Base-by-base conservation (phyloP, 805 yeast genomes). In the Millerozyma miso region DNA sequence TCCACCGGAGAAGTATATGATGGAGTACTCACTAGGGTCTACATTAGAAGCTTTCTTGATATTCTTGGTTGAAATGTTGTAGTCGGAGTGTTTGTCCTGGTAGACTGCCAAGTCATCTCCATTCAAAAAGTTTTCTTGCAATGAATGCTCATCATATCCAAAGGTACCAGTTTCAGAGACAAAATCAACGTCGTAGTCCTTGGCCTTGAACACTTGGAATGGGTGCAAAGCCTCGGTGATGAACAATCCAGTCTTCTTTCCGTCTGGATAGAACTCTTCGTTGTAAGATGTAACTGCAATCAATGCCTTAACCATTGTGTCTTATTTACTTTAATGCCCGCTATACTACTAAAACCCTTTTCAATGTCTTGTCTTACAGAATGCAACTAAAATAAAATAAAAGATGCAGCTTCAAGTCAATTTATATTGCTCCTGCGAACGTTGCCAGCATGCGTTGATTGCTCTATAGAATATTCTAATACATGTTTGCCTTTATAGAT, bases 1-100 rank as follows among this genome's bases (percentile, higher is more conserved):
- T 31, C 85, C 85, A 39, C 77, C 85, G 37, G 83, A 71, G 33
- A 80, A 82, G 50, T 62, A 77, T 54, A 79, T 70, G 46, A 78
- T 65, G 34, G 67, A 66, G 58, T 67, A 80, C 33, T 75, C 76
- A 17, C 55, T 52, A 8, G 80, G 56, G 42, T 74, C 53, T 33
- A 77, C 56, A 17, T 73, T 78, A 13, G 68, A 47, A 8, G 80
- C 71, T 46, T 65, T 69, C 61, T 73, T 72, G 50, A 71, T 53
- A 16, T 56, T 50, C 34, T 57, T 53, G 31, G 76, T 46, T 13
- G 62, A 67, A 38, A 58, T 48, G 52, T 59, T 60, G 55, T 74
- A 67, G 2, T 58, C 67, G 15, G 72, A 60, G 23, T 48, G 40
- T 20, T 45, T 33, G 40, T 76, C 66, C 23, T 73, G 59, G 48